phyloP scores from a whole-genome alignment of 2,329 filamentous ascomycete species.

The Pseudogymnoascus sp. region DNA sequence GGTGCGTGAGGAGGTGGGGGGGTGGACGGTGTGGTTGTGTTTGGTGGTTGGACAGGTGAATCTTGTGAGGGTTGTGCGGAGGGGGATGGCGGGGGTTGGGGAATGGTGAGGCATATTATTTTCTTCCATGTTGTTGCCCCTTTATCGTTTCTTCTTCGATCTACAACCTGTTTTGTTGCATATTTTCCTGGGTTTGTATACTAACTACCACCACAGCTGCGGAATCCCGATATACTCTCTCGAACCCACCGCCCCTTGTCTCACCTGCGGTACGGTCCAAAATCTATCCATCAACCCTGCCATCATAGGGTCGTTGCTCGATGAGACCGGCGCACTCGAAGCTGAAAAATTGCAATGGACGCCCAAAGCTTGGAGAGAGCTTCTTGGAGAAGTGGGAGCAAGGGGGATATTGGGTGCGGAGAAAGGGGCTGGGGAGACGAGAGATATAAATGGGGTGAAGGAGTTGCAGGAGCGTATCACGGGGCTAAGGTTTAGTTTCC shows the following conservation, averaged over 20 bases:
- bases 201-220: slow-evolving; percentile 35
- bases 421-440: background rate
- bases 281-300: slow-evolving; percentile 34
- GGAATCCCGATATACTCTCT: slow-evolving; percentile 49
- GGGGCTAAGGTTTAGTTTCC: slow-evolving; percentile 45
- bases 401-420: slow-evolving; percentile 32
- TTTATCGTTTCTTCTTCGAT: background rate
- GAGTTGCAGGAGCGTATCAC: slow-evolving; percentile 44
- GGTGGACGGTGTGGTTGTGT: background rate
- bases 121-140: background rate
- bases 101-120: slow-evolving; percentile 12
- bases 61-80: background rate
- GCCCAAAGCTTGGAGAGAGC: slow-evolving; percentile 43
- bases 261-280: slow-evolving; percentile 29
- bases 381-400: slow-evolving; percentile 36
- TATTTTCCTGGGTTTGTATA: background rate
- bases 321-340: slow-evolving; percentile 49
- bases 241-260: slow-evolving; percentile 31
- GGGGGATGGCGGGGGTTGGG: background rate
- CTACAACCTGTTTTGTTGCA: background rate
- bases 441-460: slow-evolving; percentile 35
- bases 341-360: slow-evolving; percentile 48
- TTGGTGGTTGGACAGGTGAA: background rate
- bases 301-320: slow-evolving; percentile 34
- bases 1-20: slow-evolving; percentile 3